phyloP scores from a whole-genome alignment of 495 filamentous ascomycete genomes.

The Evernia prunastri region DNA sequence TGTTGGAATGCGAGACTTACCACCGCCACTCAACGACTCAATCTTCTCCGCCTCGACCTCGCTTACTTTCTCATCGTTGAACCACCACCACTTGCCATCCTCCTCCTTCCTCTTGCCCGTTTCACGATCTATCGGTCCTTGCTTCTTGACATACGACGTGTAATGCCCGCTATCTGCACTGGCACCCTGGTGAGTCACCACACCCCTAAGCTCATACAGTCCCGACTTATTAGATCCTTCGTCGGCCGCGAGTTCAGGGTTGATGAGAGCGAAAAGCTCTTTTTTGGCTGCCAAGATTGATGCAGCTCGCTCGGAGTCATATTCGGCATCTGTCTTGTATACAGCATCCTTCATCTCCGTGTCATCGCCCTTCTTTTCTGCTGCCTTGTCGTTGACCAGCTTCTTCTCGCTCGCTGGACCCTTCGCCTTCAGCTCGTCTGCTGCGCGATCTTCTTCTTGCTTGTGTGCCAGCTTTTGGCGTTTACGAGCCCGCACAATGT shows the following conservation, averaged over 20 bases:
- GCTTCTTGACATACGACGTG: slow-evolving; percentile 94
- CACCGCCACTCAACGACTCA: slow-evolving; percentile 80
- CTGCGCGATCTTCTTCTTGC: slow-evolving; percentile 47
- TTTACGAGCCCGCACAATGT: slow-evolving; percentile 81
- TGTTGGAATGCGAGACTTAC: slow-evolving; percentile 40
- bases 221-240: slow-evolving; percentile 84
- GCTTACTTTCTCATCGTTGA: slow-evolving; percentile 95
- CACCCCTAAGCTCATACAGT: slow-evolving; percentile 86
- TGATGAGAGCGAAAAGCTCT: slow-evolving; percentile 68
- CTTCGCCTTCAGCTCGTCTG: slow-evolving; percentile 47
- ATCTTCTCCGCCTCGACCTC: slow-evolving; percentile 92
- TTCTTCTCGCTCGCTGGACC: slow-evolving; percentile 46
- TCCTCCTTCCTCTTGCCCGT: slow-evolving; percentile 67
- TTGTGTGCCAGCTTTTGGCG: slow-evolving; percentile 71
- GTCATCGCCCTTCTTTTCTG: slow-evolving; percentile 51
- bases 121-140: slow-evolving; percentile 55
- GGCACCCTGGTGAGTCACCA: slow-evolving; percentile 95
- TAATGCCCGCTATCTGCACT: slow-evolving; percentile 98
- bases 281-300: slow-evolving; percentile 72
- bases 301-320: slow-evolving; percentile 74
- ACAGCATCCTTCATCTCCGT: slow-evolving; percentile 63
- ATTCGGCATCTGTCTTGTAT: slow-evolving; percentile 88
- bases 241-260: slow-evolving; percentile 63
- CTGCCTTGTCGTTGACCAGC: slow-evolving; percentile 42
- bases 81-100: slow-evolving; percentile 99